Evolutionary conservation across 805 yeast genomes (phyloP), one percentile per base, ranked within the genome.

Genomic region (Candida endomychidarum): DNA sequence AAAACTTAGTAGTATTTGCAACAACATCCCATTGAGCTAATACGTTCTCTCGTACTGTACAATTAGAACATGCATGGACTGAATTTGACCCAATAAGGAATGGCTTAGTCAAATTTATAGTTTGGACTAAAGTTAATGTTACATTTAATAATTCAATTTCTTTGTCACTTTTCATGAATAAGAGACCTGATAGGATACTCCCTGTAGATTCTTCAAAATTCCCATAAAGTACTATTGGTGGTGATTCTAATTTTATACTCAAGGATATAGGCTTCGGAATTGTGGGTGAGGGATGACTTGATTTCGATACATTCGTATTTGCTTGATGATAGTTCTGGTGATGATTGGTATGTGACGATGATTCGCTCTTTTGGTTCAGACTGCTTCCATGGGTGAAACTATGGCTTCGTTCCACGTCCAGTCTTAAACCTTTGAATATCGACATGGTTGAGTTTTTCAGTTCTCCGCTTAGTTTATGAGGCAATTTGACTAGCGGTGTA

Each of bases 11-110:
- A 0, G 78, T 67, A 21, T 72, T 70, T 4, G 77, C 66, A 41
- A 93, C 71, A 8, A 93, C 83, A 51, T 88, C 88, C 99, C 99
- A 93, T 38, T 81, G 68, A 20, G 96, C 95, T 50, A 93, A 67
- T 25, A 80, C 83, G 10, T 78, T 80, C 3, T 63, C 61, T 35
- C 75, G 73, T 2, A 60, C 61, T 15, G 67, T 62, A 60, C 96
- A 88, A 28, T 76, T 71, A 15, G 67, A 51, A 58, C 96, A 88
- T 14, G 63, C 52, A 8, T 72, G 63, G 1, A 83, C 57, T 21
- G 64, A 42, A 22, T 58, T 60, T 10, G 80, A 69, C 2, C 77
- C 75, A 2, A 85, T 74, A 12, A 77, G 45, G 50, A 83, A 84
- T 0, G 96, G 95, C 47, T 75, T 78, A 11, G 80, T 73, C 52